A percentile compares a stretch with the other conserved stretches of the same genome.
Conservation (phyloP, 768 basidiomycete species). For the Clavaria fumosa region DNA sequence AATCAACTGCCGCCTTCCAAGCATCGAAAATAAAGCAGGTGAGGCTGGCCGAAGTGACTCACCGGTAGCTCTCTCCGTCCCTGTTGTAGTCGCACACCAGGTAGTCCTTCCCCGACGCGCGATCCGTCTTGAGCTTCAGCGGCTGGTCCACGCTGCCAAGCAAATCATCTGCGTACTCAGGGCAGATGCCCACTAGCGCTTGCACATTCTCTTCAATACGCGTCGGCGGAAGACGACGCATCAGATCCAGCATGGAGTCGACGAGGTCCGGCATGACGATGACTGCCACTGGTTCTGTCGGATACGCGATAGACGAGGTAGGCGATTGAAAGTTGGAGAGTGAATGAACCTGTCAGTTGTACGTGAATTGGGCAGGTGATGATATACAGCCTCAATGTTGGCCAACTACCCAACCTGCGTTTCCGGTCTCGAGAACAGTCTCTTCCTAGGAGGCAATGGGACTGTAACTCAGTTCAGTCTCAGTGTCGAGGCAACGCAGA, state of each 20-base stretch:
- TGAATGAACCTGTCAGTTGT: too few species aligned
- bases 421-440: too few species aligned
- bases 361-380: too few species aligned
- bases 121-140: slow-evolving; percentile 66
- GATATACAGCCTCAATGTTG: too few species aligned
- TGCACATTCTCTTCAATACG: slow-evolving; percentile 78
- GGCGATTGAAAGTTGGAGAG: too few species aligned
- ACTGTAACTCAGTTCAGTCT: too few species aligned
- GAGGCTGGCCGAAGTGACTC: slow-evolving; percentile 14
- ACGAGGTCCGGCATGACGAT: slow-evolving; percentile 66
- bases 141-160: slow-evolving; percentile 93
- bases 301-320: too few species aligned
- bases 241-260: slow-evolving; percentile 89
- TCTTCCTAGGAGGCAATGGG: too few species aligned
- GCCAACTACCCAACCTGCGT: too few species aligned
- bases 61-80: slow-evolving; percentile 86
- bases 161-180: slow-evolving; percentile 91
- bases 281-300: too few species aligned
- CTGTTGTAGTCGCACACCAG: slow-evolving; percentile 89
- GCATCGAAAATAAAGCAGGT: slow-evolving; percentile 6
- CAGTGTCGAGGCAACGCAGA: too few species aligned
- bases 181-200: slow-evolving; percentile 66
- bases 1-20: not conserved
- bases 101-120: slow-evolving; percentile 72
- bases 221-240: slow-evolving; percentile 90